A percentile compares a stretch with the other conserved stretches of the same genome.
phyloP scores from a whole-genome alignment of 1,284 basidiomycete species.

The Rhodotorula sp. region DNA sequence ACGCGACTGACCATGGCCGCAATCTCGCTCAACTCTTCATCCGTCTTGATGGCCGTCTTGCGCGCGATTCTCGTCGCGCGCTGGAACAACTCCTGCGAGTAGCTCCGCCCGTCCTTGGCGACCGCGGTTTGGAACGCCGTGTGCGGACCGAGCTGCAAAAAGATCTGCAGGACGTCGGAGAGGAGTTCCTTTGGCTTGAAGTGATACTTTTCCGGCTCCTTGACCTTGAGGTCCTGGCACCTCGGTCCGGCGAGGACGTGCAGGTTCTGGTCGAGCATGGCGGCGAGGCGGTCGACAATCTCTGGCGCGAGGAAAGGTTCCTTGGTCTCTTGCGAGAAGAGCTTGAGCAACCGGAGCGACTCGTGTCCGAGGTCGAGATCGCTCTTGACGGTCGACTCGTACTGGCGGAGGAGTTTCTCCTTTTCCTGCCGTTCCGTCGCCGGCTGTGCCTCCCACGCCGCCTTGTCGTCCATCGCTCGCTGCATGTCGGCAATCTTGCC shows the following conservation, averaged over 20 bases:
- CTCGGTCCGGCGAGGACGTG: conserved; percentile 83
- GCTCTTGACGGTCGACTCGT: conserved; percentile 78
- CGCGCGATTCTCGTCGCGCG: conserved; percentile 70
- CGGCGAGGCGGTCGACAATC: conserved; percentile 91
- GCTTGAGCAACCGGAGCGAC: conserved; percentile 82
- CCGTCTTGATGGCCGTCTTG: conserved; percentile 69
- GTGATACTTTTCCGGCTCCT: conserved; percentile 81
- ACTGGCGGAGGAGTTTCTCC: conserved; percentile 69
- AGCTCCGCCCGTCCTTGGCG: conserved; percentile 88
- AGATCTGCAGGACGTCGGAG: conserved; percentile 85
- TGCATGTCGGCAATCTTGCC: conserved; percentile 84
- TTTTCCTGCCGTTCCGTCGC: conserved; percentile 75
- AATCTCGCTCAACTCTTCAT: conserved; percentile 73
- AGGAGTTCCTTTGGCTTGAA: conserved; percentile 84
- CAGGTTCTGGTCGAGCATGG: conserved; percentile 95
- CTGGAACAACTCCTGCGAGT: conserved; percentile 79
- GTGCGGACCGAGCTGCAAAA: conserved; percentile 80
- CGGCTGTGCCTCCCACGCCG: conserved; percentile 65
- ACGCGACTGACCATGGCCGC: conserved; percentile 73
- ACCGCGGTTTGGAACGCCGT: conserved; percentile 82
- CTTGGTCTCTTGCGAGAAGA: conserved; percentile 88
- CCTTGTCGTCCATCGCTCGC: conserved; percentile 72
- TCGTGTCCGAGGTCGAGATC: conserved; percentile 84
- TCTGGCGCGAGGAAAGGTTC: conserved; percentile 94
- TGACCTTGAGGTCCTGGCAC: conserved; percentile 74